Percentiles rank a stretch among this genome's conserved stretches.
These are phyloP conservation scores for Paecilomyces sp. DNA, from an alignment of 2,329 filamentous ascomycete species.

Conservation along the genomic window DNA sequence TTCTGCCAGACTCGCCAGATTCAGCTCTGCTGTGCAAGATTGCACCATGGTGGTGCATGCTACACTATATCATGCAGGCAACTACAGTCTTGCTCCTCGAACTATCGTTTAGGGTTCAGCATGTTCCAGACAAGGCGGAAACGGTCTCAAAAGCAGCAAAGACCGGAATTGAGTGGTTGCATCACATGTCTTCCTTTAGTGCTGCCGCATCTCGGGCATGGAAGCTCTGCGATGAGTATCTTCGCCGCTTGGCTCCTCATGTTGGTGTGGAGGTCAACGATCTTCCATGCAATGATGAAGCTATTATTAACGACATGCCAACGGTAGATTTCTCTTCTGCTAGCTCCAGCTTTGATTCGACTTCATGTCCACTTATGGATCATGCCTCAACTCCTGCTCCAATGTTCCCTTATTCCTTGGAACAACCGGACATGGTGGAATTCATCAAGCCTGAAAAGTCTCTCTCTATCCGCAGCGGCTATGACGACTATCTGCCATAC, in stretches of 20 bases:
- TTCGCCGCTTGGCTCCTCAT: slow-evolving; percentile 25
- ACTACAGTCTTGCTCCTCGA: slow-evolving; percentile 38
- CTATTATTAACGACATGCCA: slow-evolving; percentile 10
- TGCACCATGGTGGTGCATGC: slow-evolving; percentile 38
- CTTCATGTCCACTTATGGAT: slow-evolving; percentile 18
- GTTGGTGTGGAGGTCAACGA: slow-evolving; percentile 23
- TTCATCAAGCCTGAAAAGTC: slow-evolving; percentile 22
- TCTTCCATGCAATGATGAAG: slow-evolving; percentile 17
- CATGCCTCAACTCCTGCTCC: slow-evolving; percentile 9
- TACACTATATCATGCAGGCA: slow-evolving; percentile 40
- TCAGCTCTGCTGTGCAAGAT: slow-evolving; percentile 27
- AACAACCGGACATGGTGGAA: slow-evolving; percentile 17
- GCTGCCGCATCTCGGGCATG: slow-evolving; percentile 24
- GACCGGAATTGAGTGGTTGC: slow-evolving; percentile 29
- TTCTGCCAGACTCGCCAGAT: slow-evolving; percentile 35
- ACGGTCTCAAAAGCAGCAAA: slow-evolving; percentile 28
- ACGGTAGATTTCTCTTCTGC: slow-evolving; percentile 8
- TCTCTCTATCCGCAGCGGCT: slow-evolving; percentile 12
- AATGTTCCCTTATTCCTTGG: slow-evolving; percentile 12
- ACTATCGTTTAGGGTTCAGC: slow-evolving; percentile 33
- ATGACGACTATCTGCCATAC: slow-evolving; percentile 25
- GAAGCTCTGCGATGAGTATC: slow-evolving; percentile 28
- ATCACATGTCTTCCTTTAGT: slow-evolving; percentile 21
- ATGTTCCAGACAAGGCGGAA: slow-evolving; percentile 34
- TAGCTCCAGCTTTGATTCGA: slow-evolving; percentile 11